Base-by-base conservation (phyloP, 73 alveolate species). In the Paramecium tetraurelia region DNA sequence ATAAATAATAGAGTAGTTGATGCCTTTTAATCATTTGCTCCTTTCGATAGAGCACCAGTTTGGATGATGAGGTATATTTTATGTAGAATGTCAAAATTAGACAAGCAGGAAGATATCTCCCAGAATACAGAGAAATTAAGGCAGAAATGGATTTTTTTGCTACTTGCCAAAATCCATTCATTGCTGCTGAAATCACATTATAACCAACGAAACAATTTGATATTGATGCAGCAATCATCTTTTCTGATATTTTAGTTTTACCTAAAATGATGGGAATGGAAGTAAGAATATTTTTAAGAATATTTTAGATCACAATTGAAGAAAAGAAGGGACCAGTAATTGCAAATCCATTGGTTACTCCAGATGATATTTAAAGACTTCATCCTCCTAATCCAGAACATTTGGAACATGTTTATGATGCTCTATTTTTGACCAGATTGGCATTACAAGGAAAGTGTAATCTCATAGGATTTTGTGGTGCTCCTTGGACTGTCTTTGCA, bases 231-330 rank as follows among this genome's bases (percentile, higher is more conserved):
- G 96, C 96, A 1, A 95, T 95, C 24, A 95, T 95, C 9, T 95
- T 95, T 92, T 93, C 98, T 12, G 98, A 95, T 86, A 95, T 95
- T 80, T 48, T 95, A 14, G 95, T 93, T 12, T 87, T 95, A 40
- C 98, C 98, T 43, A 93, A 95, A 58, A 84, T 83, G 57, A 95
- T 95, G 98, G 98, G 98, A 8, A 77, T 94, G 95, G 98, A 95
- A 58, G 98, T 95, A 75, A 75, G 59, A 63, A 31, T 38, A 75
- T 12, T 75, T 68, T 41, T 38, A 75, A 41, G 29, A 75, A 31
- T 33, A 31, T 40, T n/a, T n/a, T 27, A 75, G 87, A 75, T 75
- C 14, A 59, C 59, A 35, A 92, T 95, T 94, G 93, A 86, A 46
- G 90, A 86, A 92, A 92, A 92, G 53, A 92, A 57, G 48, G 98